Base-by-base conservation (phyloP, 768 basidiomycete genomes). In the Auricularia sp. region DNA sequence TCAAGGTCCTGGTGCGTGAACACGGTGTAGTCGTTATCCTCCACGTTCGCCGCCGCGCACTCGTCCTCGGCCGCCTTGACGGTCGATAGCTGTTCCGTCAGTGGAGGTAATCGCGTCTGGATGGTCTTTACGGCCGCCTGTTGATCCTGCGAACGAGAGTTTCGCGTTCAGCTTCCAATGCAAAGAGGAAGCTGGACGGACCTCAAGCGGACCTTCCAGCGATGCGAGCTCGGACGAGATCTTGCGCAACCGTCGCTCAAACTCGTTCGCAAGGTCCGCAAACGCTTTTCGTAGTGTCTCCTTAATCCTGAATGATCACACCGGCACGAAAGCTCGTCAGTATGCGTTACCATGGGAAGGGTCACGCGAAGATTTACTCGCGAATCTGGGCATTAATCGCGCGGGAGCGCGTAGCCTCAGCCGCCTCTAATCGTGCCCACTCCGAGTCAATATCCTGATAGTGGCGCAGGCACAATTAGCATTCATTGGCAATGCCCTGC, bases 11-110 rank as follows among this genome's bases (percentile, higher is more conserved):
- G 89, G 67, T 81, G 85, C 3, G 90, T 92, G 71, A 95, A 89
- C 2, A 96, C 85, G 0, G 94, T 96, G 73, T 95, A 91, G 73
- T 98, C 96, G 72, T 97, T 98, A 75, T 97, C 95, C 71, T 98
- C 96, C 5, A 98, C 89, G 67, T 98, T 97, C 10, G 94, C 95
- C 6, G 85, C 84, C 3, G 76, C 76, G 75, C 95, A 97, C 63
- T 88, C 89, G 1, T 80, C 79, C 69, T 98, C 92, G 0, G 87
- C 87, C 14, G 79, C 72, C 2, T 64, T 68, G 29, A 79, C 70
- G 1, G 63, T 16, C 13, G 74, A 75, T 37, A 92, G 73, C 0
- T 80, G 76, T 10, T 85, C 82, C 5, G 85, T 80, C 37, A 98
- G 78, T 0, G 80, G 76, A 0, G 89, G 85, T 70, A 96, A 78